A percentile compares a stretch with the other conserved stretches of the same genome.
Conservation (phyloP, 306 rosid genomes). For the Cotoneaster glaucophyllus region DNA sequence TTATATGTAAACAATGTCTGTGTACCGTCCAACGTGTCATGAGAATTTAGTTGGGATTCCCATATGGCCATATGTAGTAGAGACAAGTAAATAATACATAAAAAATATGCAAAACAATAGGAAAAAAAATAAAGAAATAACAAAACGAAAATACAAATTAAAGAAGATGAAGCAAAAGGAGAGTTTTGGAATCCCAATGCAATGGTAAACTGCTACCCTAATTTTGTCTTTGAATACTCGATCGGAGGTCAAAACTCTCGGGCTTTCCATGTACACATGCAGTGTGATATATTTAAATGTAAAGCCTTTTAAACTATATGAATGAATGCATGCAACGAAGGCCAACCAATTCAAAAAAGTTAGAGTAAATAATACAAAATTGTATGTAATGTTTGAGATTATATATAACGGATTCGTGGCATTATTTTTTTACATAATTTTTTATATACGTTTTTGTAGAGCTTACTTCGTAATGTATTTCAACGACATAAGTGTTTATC, state of each 20-base stretch:
- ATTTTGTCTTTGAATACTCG: background rate
- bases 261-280: background rate
- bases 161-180: background rate
- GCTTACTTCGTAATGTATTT: too few relatives aligned
- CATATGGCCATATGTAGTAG: background rate
- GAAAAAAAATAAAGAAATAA: background rate
- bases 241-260: background rate
- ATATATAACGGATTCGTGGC: too few relatives aligned
- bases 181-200: background rate
- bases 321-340: background rate
- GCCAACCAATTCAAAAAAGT: background rate
- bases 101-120: background rate
- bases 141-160: background rate
- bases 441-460: too few relatives aligned
- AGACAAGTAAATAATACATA: background rate
- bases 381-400: background rate
- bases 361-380: background rate
- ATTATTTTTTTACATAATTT: too few relatives aligned
- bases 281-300: background rate
- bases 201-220: background rate
- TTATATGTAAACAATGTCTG: background rate
- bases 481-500: too few relatives aligned
- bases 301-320: background rate
- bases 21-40: background rate
- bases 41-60: constrained; percentile 1